Conservation (phyloP, 2,329 filamentous ascomycete genomes). For the Cytospora leucostoma region DNA sequence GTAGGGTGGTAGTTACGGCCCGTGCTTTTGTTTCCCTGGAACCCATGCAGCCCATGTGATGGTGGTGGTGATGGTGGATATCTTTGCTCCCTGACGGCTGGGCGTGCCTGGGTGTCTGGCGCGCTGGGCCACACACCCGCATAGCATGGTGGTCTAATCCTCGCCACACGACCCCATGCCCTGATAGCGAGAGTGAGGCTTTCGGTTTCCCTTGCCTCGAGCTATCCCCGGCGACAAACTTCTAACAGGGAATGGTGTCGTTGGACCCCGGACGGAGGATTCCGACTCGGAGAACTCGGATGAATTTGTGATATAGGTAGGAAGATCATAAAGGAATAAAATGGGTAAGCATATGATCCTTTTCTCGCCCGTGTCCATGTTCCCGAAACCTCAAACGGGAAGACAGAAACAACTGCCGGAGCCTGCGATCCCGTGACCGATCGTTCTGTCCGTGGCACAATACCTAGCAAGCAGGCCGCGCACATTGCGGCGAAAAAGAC, state of each 20-base stretch:
- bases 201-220: neutral
- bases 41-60: too few species aligned
- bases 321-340: neutral
- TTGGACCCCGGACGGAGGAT: neutral
- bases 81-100: neutral
- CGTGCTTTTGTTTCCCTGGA: neutral
- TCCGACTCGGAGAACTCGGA: neutral
- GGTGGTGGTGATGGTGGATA: neutral
- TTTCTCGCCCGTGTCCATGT: neutral
- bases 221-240: neutral
- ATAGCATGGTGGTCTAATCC: neutral
- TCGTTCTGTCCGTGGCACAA: conserved; percentile 1
- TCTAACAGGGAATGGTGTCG: neutral
- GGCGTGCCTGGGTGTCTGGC: too few species aligned
- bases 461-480: neutral
- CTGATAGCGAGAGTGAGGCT: neutral
- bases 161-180: neutral
- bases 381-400: conserved; percentile 2
- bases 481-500: neutral
- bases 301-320: neutral
- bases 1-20: neutral
- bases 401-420: neutral
- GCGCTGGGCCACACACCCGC: neutral
- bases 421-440: conserved; percentile 13
- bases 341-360: neutral